Evolutionary conservation across 2,329 filamentous ascomycete genomes (phyloP).

Genomic region (Apiospora pterosperma): DNA sequence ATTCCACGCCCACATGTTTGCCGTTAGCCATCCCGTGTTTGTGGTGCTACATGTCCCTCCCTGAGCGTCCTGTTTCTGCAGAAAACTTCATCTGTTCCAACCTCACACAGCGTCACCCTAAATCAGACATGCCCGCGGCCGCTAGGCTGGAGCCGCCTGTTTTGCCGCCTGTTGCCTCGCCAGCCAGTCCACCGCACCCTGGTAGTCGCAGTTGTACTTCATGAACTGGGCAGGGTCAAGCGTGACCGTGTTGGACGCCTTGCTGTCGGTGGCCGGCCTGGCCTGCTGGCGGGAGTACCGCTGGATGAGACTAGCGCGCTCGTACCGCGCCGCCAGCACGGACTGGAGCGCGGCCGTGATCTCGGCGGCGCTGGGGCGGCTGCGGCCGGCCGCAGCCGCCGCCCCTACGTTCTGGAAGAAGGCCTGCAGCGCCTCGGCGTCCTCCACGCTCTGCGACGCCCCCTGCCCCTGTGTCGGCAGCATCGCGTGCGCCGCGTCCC

Average conservation of each 20-base stretch:
- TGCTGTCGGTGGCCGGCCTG: conserved; percentile 30
- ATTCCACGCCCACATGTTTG: neutral
- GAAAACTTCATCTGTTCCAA: no score
- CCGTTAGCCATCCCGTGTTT: neutral
- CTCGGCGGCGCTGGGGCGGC: conserved; percentile 7
- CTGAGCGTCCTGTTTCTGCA: neutral
- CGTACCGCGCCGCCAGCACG: conserved; percentile 26
- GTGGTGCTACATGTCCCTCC: neutral
- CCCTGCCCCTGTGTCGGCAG: conserved; percentile 38
- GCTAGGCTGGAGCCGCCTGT: no score
- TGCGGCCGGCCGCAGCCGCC: conserved; percentile 7
- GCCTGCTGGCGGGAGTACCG: conserved; percentile 37
- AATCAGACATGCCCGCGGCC: neutral
- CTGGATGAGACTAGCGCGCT: conserved; percentile 36
- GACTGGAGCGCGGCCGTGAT: conserved; percentile 16
- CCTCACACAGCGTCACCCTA: neutral
- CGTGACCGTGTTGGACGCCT: conserved; percentile 24
- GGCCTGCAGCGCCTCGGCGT: conserved; percentile 32
- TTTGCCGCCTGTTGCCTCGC: neutral
- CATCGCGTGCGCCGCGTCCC: conserved; percentile 15
- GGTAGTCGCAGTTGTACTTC: conserved; percentile 36
- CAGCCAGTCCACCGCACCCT: conserved; percentile 30
- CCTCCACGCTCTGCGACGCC: conserved; percentile 36
- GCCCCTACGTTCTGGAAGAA: conserved; percentile 19
- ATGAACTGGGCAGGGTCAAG: conserved; percentile 35